A percentile compares a stretch with the other conserved stretches of the same genome.
Conservation (phyloP, 306 rosid genomes). For the Pyrus pyrifolia region DNA sequence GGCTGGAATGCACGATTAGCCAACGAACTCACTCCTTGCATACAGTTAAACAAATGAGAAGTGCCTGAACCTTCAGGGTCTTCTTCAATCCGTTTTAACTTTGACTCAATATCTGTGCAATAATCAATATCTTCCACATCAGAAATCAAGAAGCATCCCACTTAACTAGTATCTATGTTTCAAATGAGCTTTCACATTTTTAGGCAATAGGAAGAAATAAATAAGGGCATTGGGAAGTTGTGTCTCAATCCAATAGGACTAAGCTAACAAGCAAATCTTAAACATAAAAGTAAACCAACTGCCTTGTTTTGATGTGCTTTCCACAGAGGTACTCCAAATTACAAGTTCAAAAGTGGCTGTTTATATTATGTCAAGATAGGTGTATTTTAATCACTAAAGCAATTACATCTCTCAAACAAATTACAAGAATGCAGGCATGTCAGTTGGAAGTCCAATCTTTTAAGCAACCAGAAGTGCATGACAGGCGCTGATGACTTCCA, state of each 20-base stretch:
- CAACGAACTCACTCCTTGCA: constrained; percentile 74
- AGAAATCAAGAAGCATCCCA: constrained; percentile 14
- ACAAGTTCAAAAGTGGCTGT: background rate
- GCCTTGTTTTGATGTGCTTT: background rate
- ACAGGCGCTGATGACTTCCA: background rate
- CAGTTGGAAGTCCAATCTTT: background rate
- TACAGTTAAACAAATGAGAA: constrained; percentile 71
- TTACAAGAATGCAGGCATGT: background rate
- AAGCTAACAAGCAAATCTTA: background rate
- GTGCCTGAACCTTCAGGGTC: constrained; percentile 99
- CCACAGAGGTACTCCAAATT: background rate
- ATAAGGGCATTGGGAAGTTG: background rate
- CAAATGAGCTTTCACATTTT: background rate
- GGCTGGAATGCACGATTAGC: constrained; percentile 95
- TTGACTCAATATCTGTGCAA: constrained; percentile 85
- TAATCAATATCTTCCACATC: constrained; percentile 15
- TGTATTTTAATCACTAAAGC: background rate
- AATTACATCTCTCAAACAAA: background rate
- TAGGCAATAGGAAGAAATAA: background rate
- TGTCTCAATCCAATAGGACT: background rate
- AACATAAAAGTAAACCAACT: background rate
- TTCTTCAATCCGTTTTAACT: constrained; percentile 84
- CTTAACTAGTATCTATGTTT: background rate
- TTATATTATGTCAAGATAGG: background rate
- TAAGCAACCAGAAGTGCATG: background rate